Percentiles rank a stretch among this genome's conserved stretches.
These are phyloP conservation scores for Amaranthus hypochondriacus DNA, from an alignment of 148 eudicot genomes.

Conservation along the genomic window DNA sequence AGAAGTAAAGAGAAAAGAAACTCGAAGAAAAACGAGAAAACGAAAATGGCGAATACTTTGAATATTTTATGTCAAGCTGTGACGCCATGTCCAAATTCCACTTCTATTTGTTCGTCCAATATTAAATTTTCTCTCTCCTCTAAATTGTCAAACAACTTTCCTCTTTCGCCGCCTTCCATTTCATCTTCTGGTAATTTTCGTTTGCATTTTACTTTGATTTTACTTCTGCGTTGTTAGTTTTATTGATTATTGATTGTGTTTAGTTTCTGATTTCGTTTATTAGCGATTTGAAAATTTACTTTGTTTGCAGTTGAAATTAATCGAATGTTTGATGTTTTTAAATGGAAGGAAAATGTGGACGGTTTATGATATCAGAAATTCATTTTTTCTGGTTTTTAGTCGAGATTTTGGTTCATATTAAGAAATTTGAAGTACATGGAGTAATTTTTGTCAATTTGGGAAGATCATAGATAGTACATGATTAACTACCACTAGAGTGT, in stretches of 20 bases:
- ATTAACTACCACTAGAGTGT: too few species aligned
- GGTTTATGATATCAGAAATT: too few species aligned
- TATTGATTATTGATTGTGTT: not conserved
- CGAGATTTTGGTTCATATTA: too few species aligned
- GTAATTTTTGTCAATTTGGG: too few species aligned
- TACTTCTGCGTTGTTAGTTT: not conserved
- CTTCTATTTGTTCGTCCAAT: conserved; percentile 15
- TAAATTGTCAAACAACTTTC: not conserved
- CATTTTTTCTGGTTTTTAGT: too few species aligned
- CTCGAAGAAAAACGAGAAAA: not conserved
- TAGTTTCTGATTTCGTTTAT: not conserved
- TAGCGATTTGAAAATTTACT: too few species aligned
- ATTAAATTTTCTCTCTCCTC: conserved; percentile 15
- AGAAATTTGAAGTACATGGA: too few species aligned
- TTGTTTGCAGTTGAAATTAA: too few species aligned
- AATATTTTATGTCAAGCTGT: conserved; percentile 13
- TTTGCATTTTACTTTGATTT: not conserved
- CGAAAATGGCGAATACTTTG: conserved; percentile 26
- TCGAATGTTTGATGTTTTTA: too few species aligned
- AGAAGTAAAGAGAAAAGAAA: not conserved
- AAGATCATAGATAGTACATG: too few species aligned
- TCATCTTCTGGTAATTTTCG: conserved; percentile 16
- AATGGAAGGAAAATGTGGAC: too few species aligned
- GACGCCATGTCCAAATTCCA: conserved; percentile 25
- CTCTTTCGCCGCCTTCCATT: not conserved